phyloP scores from a whole-genome alignment of 2,329 filamentous ascomycete genomes.

The Calycina marina region DNA sequence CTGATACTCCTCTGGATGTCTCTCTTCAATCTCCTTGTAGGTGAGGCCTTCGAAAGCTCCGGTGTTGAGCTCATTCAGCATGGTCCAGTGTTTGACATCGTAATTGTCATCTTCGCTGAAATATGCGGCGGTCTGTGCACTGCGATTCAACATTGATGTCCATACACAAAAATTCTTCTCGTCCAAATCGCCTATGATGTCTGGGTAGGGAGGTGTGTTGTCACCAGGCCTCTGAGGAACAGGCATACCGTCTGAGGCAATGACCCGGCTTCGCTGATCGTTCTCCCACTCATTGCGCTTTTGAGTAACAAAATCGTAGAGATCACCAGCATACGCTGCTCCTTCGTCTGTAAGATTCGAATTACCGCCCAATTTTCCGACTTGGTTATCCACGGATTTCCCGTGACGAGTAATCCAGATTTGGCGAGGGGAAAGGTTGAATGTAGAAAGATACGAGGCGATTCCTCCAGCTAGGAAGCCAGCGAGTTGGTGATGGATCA shows the following conservation, averaged over 20 bases:
- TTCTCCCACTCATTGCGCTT: constrained; percentile 73
- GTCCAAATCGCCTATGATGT: constrained; percentile 53
- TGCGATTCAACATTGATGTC: constrained; percentile 92
- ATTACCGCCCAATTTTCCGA: constrained; percentile 83
- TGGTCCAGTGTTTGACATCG: constrained; percentile 93
- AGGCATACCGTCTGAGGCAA: constrained; percentile 55
- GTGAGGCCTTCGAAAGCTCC: constrained; percentile 91
- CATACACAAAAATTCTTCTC: constrained; percentile 94
- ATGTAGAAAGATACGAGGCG: constrained; percentile 89
- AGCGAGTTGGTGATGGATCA: constrained; percentile 77
- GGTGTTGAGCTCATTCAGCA: constrained; percentile 92
- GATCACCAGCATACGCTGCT: constrained; percentile 59
- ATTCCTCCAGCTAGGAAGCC: constrained; percentile 88
- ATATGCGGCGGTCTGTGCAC: constrained; percentile 72
- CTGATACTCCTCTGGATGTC: constrained; percentile 66
- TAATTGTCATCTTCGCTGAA: constrained; percentile 89
- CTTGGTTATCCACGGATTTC: constrained; percentile 75
- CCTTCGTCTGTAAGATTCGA: constrained; percentile 73
- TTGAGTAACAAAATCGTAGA: constrained; percentile 71
- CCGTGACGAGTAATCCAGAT: constrained; percentile 98
- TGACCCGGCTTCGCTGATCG: constrained; percentile 52
- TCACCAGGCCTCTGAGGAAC: constrained; percentile 83
- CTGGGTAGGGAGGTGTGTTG: constrained; percentile 87
- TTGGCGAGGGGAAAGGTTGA: constrained; percentile 87
- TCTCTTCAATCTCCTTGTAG: constrained; percentile 74